Evolutionary conservation across 2,329 filamentous ascomycete species (phyloP).

Genomic region (Calonectria hongkongensis): DNA sequence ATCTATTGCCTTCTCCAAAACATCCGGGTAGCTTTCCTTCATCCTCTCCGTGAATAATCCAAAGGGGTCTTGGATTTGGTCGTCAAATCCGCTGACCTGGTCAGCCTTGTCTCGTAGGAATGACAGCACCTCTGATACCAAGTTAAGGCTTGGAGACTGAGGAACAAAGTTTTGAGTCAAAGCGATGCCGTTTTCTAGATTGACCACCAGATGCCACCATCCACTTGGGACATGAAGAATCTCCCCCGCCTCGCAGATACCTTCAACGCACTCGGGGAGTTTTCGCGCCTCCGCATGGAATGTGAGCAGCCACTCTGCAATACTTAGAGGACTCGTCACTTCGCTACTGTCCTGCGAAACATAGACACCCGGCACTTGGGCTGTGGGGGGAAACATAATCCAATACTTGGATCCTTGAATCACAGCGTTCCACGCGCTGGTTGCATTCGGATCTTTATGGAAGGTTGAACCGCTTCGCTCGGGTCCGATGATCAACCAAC

Average conservation of each 20-base stretch:
- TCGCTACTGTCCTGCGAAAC: constrained; percentile 93
- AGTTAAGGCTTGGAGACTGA: constrained; percentile 68
- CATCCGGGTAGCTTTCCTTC: constrained; percentile 75
- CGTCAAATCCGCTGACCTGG: constrained; percentile 90
- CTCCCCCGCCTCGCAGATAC: constrained; percentile 88
- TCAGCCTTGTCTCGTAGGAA: constrained; percentile 89
- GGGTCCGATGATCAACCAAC: constrained; percentile 95
- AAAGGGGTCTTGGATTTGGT: constrained; percentile 82
- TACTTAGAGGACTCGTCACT: constrained; percentile 94
- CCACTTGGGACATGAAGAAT: constrained; percentile 94
- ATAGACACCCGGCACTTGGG: constrained; percentile 89
- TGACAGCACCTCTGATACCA: constrained; percentile 83
- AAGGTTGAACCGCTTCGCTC: constrained; percentile 93
- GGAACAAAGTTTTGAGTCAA: constrained; percentile 98
- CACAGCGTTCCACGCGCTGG: constrained; percentile 95
- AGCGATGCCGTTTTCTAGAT: constrained; percentile 88
- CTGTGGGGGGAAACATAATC: constrained; percentile 95
- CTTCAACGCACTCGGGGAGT: constrained; percentile 87
- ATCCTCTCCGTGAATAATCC: constrained; percentile 84
- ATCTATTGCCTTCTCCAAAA: constrained; percentile 79
- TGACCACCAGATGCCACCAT: constrained; percentile 98
- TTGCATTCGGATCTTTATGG: constrained; percentile 87
- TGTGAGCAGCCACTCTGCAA: constrained; percentile 95
- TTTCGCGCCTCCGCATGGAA: constrained; percentile 90
- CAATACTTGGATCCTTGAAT: constrained; percentile 95